Base-by-base conservation (phyloP, 352 stramenopile species). In the Phytophthora vignae region DNA sequence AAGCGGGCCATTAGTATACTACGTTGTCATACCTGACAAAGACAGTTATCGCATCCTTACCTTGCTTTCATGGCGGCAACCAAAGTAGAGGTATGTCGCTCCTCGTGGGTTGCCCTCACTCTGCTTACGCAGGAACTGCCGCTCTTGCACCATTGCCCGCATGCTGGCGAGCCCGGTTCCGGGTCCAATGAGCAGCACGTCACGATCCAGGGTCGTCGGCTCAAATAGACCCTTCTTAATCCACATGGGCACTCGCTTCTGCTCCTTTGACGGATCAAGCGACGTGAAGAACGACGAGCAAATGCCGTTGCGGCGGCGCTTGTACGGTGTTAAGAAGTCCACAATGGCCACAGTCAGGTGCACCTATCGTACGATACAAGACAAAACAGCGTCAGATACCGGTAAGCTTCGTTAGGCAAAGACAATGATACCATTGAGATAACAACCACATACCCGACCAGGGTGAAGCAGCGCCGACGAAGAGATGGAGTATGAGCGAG, bases 401-500 rank as follows among this genome's bases (percentile, higher is more conserved):
- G 22, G 22, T 25, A 60, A 76, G 52, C 29, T 48, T 60, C 3
- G 46, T 48, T 3, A 50, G 22, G 15, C 8, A 49, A 29, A 48
- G 8, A 12, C 14, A 8, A 46, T 19, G 38, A 46, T 17, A 44
- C 12, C 17, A 25, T 49, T 17, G 14, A 46, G 27, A 58, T 40
- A 19, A 38, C 9, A 12, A 56, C 12, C 25, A 69, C 73, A 25
- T 79, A 83, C 76, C 53, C 81, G 61, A 21, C 78, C 69, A 38
- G 90, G 81, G 64, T 96, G 70, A 22, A 86, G 62, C 17, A 86
- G 36, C 10, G 79, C 79, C 8, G 90, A 96, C 7, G 93, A 98
- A 21, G 94, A 92, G 54, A 98, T 98, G 42, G 94, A 98, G 79
- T 98, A 98, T 42, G 85, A 86, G 3, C 95, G 90, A 2, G 95